Percentiles rank a stretch among this genome's conserved stretches.
Conservation (phyloP, 164 flowering plant species). For the Chimonanthus salicifolius region DNA sequence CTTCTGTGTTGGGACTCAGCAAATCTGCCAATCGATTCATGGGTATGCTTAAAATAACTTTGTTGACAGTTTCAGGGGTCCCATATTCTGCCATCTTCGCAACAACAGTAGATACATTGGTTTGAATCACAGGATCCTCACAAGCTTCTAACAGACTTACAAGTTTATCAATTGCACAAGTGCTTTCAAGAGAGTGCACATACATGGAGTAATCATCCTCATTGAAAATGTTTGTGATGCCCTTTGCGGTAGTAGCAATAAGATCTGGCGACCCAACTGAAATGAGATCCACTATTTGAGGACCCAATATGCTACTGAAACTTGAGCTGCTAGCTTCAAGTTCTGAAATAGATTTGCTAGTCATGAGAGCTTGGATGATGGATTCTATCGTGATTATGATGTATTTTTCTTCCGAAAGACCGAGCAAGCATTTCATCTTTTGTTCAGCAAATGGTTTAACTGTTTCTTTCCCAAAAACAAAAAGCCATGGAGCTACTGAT, state of each 20-base stretch:
- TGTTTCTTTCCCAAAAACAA: conserved; percentile 35
- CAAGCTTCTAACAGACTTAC: conserved; percentile 19
- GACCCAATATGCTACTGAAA: conserved; percentile 36
- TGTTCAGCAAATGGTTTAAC: conserved; percentile 24
- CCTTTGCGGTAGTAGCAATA: conserved; percentile 28
- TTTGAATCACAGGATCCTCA: conserved; percentile 33
- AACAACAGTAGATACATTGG: conserved; percentile 26
- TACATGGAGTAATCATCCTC: conserved; percentile 26
- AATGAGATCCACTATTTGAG: conserved; percentile 26
- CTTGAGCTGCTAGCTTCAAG: conserved; percentile 36
- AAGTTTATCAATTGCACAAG: conserved; percentile 30
- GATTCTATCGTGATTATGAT: conserved; percentile 29
- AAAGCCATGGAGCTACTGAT: conserved; percentile 38
- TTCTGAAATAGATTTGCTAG: conserved; percentile 44
- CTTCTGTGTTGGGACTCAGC: conserved; percentile 27
- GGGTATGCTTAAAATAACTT: conserved; percentile 31
- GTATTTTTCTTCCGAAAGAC: conserved; percentile 25
- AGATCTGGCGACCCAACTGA: conserved; percentile 22
- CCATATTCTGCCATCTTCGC: conserved; percentile 43
- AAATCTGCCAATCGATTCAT: conserved; percentile 25
- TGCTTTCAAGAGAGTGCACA: conserved; percentile 28
- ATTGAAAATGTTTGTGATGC: conserved; percentile 27
- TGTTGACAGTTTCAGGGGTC: conserved; percentile 23
- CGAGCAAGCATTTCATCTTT: conserved; percentile 22
- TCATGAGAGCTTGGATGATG: conserved; percentile 33